Evolutionary conservation across 1,139 yeast species (phyloP).

Genomic region (Blastobotrys indianensis): DNA sequence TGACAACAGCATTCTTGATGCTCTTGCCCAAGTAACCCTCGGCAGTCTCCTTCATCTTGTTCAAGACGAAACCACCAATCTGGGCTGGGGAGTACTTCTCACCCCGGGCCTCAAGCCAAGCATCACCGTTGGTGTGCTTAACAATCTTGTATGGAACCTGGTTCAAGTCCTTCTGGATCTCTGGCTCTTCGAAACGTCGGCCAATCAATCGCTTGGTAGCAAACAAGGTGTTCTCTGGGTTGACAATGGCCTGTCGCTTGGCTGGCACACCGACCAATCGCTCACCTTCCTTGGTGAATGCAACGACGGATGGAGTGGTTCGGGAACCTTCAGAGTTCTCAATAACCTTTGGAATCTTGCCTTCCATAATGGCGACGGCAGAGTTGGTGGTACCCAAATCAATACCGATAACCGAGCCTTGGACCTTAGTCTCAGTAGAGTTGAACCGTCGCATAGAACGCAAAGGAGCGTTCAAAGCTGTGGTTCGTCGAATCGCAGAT

Average conservation of each 20-base stretch:
- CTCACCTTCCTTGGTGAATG: constrained; percentile 94
- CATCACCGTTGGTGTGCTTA: constrained; percentile 95
- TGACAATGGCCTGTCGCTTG: constrained; percentile 97
- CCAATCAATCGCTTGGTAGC: constrained; percentile 99
- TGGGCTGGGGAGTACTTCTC: constrained; percentile 84
- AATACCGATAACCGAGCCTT: constrained; percentile 84
- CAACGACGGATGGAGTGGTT: constrained; percentile 98
- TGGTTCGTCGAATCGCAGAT: constrained; percentile 23
- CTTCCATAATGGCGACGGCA: constrained; percentile 98
- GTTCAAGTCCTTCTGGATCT: constrained; percentile 93
- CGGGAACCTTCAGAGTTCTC: constrained; percentile 99
- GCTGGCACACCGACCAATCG: constrained; percentile 98
- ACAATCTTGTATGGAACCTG: constrained; percentile 97
- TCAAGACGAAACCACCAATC: constrained; percentile 96
- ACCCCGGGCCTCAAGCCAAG: constrained; percentile 97
- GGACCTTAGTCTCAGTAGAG: constrained; percentile 34
- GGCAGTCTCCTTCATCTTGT: constrained; percentile 97
- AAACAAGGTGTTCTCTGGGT: constrained; percentile 94
- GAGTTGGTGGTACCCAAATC: constrained; percentile 99
- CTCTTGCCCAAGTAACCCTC: constrained; percentile 83
- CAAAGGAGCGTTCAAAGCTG: constrained; percentile 7
- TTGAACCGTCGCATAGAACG: constrained; percentile 29
- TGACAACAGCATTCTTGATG: constrained; percentile 87
- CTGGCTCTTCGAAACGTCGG: constrained; percentile 92
- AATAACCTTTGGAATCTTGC: constrained; percentile 90